Percentiles rank a stretch among this genome's conserved stretches.
Conservation (phyloP, 169 alveolate species). For the Perkinsus marinus region DNA sequence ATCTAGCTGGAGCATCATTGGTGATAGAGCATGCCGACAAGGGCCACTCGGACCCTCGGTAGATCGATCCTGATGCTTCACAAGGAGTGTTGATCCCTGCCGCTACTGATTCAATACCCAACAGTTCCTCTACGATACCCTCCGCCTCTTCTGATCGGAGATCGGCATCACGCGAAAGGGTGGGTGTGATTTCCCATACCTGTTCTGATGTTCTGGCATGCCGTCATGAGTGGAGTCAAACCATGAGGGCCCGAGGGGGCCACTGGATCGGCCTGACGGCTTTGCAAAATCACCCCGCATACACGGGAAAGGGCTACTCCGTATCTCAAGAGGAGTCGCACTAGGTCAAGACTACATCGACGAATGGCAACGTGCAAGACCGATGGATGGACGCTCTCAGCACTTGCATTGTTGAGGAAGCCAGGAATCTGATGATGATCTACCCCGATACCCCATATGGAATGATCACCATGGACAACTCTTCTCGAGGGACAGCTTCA, state of each 20-base stretch:
- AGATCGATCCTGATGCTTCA: background rate
- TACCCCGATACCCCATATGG: background rate
- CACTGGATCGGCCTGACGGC: background rate
- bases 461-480: background rate
- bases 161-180: background rate
- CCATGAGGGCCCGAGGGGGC: background rate
- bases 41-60: background rate
- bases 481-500: background rate
- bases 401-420: background rate
- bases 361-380: background rate
- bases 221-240: background rate
- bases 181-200: background rate
- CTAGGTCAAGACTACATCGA: background rate
- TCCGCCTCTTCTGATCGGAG: background rate
- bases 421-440: background rate
- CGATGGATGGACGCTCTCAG: background rate
- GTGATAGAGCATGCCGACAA: background rate
- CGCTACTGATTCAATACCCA: background rate
- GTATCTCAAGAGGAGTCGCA: background rate
- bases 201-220: background rate
- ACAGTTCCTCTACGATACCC: background rate
- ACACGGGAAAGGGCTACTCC: background rate
- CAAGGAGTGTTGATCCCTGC: background rate
- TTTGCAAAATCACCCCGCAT: background rate
- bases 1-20: background rate